Base-by-base conservation (phyloP, 139 green algal genomes). In the Chlamydomonas sp. region DNA sequence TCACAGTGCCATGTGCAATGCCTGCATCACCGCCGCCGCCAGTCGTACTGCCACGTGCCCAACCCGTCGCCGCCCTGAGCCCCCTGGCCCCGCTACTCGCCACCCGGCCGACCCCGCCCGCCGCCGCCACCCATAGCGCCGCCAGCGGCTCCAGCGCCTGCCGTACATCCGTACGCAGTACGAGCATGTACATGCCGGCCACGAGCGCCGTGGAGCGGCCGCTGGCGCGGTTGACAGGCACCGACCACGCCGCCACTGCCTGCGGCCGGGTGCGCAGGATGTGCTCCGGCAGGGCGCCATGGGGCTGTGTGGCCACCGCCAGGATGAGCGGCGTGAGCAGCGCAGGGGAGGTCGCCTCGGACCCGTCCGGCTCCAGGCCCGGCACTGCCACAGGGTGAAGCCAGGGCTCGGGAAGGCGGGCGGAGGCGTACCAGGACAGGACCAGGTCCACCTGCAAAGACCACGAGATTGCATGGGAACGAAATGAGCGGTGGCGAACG, bases 261-360 rank as follows among this genome's bases (percentile, higher is more conserved):
- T 72, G 60, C 5, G 82, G 60, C 15, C 68, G 82, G 31, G 68
- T 79, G 10, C 82, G 72, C 18, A 86, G 82, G 7, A 79, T 79
- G 71, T 79, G 68, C 16, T 5, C 8, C 12, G 79, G 82, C 60
- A 86, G 60, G 61, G 10, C 4, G 17, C 82, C 82, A 2, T 71
- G 49, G 3, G 82, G 82, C 20, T 18, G 31, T 4, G 71, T 31
- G 0, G 82, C 71, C 4, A 61, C 68, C 58, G 80, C 80, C 18
- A 86, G 82, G 9, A 79, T 61, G 9, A 86, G 72, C 60, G 82
- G 82, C 20, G 82, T 80, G 20, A 86, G 69, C n/a, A 86, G 60
- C 6, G 71, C 69, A 4, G 80, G 80, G 0, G 18, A 10, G 59
- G 18, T 59, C 20, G 18, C 18, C 67, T 15, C 14, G 10, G 67